Conservation (phyloP, 1,139 yeast genomes). For the Diutina scorzettiae region DNA sequence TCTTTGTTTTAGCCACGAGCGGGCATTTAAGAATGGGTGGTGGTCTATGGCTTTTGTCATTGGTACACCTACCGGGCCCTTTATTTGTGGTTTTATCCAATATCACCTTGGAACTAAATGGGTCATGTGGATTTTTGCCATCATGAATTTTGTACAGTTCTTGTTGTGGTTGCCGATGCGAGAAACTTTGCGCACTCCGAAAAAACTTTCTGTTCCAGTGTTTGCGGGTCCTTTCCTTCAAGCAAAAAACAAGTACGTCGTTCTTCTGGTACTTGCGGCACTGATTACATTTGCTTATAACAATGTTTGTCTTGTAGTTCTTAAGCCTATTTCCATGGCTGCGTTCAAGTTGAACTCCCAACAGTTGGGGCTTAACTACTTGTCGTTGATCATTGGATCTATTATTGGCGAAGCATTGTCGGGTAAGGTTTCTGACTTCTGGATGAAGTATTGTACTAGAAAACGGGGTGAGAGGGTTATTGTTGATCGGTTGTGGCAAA, state of each 20-base stretch:
- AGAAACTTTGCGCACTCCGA: neutral
- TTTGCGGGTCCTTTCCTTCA: neutral
- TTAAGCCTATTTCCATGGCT: conserved; percentile 3
- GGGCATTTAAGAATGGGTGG: conserved; percentile 4
- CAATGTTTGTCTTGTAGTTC: conserved; percentile 5
- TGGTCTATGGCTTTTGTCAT: conserved; percentile 1
- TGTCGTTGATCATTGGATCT: conserved; percentile 3
- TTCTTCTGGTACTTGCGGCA: neutral
- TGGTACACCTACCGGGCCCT: conserved; percentile 5
- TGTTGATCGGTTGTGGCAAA: conserved; percentile 4
- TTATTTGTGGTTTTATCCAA: conserved; percentile 4
- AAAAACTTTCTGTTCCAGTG: neutral
- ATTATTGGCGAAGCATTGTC: neutral
- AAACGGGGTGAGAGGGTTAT: neutral
- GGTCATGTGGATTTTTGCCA: conserved; percentile 4
- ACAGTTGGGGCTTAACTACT: conserved; percentile 5
- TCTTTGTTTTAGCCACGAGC: neutral
- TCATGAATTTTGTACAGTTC: neutral
- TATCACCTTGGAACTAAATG: conserved; percentile 3
- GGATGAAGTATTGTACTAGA: neutral
- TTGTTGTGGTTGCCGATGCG: neutral
- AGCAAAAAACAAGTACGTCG: neutral
- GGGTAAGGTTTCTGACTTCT: neutral
- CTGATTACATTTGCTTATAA: conserved; percentile 6
- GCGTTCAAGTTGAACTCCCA: conserved; percentile 4